Evolutionary conservation across 495 filamentous ascomycete genomes (phyloP).

Genomic region (Astrocystis sublimbata): DNA sequence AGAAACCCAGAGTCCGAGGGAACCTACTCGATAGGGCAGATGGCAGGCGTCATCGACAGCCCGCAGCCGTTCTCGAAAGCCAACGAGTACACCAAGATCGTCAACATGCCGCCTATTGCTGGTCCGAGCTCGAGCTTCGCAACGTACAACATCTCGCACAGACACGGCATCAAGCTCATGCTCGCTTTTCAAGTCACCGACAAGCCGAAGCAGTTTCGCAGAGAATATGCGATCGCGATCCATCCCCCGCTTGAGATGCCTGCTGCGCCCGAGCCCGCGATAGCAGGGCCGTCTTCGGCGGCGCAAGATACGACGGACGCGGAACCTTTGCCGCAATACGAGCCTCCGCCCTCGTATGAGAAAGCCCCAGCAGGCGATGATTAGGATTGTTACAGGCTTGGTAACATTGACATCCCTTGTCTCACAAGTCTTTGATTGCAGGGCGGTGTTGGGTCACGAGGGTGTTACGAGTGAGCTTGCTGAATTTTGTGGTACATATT

Average conservation of each 20-base stretch:
- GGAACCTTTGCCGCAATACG: slow-evolving; percentile 3
- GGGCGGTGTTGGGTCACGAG: not conserved
- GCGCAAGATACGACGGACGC: not conserved
- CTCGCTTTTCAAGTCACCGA: slow-evolving; percentile 4
- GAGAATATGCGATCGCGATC: slow-evolving; percentile 1
- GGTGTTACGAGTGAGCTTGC: not conserved
- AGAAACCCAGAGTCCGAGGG: not conserved
- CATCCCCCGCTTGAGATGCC: slow-evolving; percentile 7
- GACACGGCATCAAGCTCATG: not conserved
- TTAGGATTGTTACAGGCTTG: not conserved
- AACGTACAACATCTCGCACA: slow-evolving; percentile 12
- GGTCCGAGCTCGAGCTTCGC: not conserved
- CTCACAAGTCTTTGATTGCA: not conserved
- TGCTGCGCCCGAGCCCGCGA: not conserved
- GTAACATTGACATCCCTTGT: not conserved
- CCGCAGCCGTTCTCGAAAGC: slow-evolving; percentile 2
- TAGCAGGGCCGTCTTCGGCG: slow-evolving; percentile 2
- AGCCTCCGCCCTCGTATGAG: slow-evolving; percentile 13
- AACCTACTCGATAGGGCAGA: not conserved
- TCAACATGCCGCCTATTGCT: slow-evolving; percentile 3
- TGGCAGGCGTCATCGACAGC: not conserved
- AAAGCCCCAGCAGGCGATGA: not conserved
- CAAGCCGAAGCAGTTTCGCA: not conserved
- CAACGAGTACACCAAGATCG: slow-evolving; percentile 9
- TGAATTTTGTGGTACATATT: not conserved